Evolutionary conservation across 2,329 filamentous ascomycete species (phyloP).

Genomic region (Ophiostoma piceae): DNA sequence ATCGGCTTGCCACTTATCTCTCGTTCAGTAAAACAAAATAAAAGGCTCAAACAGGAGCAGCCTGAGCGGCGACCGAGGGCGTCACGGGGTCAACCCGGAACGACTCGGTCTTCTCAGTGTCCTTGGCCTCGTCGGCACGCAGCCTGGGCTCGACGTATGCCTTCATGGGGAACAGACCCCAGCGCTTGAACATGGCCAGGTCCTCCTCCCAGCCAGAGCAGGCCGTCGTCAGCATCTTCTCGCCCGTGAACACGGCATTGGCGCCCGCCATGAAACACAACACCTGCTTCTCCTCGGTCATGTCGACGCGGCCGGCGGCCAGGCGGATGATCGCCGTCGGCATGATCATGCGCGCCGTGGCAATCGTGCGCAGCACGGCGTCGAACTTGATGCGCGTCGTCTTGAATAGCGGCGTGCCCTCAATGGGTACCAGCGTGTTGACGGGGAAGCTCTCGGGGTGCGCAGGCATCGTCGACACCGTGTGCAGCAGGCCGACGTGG

Average conservation of each 20-base stretch:
- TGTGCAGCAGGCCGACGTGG: slow-evolving; percentile 77
- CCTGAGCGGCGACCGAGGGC: not conserved
- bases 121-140: not conserved
- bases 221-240: slow-evolving; percentile 87
- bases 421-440: slow-evolving; percentile 85
- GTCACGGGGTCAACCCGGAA: not conserved
- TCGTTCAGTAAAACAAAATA: too few species aligned
- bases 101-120: not conserved
- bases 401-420: slow-evolving; percentile 79
- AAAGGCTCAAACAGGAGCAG: too few species aligned
- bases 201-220: slow-evolving; percentile 91
- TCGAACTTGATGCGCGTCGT: slow-evolving; percentile 68
- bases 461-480: slow-evolving; percentile 69
- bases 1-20: slow-evolving; percentile 18
- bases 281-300: slow-evolving; percentile 84
- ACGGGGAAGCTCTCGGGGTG: slow-evolving; percentile 91
- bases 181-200: slow-evolving; percentile 72
- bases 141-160: slow-evolving; percentile 22
- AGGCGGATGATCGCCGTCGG: slow-evolving; percentile 81
- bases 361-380: slow-evolving; percentile 73
- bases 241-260: slow-evolving; percentile 91
- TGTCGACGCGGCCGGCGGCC: slow-evolving; percentile 75
- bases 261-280: slow-evolving; percentile 86
- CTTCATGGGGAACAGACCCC: slow-evolving; percentile 76
- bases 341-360: slow-evolving; percentile 77